These are phyloP conservation scores for Gaultheria prostrata DNA, from an alignment of 148 eudicot species.

Conservation along the genomic window DNA sequence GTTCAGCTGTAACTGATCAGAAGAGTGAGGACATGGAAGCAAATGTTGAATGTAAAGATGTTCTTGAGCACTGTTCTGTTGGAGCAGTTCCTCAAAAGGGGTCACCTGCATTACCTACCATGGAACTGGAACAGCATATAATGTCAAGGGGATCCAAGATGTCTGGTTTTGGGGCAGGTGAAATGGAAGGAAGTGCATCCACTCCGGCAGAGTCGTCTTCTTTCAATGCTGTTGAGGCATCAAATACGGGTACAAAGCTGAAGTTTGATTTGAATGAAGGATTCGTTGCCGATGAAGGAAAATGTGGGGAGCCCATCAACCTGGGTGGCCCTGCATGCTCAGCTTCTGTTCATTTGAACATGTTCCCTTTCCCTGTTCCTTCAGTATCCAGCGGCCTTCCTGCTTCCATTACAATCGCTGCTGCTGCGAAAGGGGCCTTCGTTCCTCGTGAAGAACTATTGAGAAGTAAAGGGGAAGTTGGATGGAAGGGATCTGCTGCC, in stretches of 20 bases:
- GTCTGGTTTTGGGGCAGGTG: slow-evolving; percentile 28
- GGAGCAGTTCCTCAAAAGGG: slow-evolving; percentile 10
- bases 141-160: slow-evolving; percentile 26
- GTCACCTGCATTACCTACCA: slow-evolving; percentile 12
- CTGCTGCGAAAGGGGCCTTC: slow-evolving; percentile 79
- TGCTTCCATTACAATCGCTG: slow-evolving; percentile 56
- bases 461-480: slow-evolving; percentile 59
- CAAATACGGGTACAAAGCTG: slow-evolving; percentile 38
- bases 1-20: slow-evolving; percentile 17
- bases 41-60: slow-evolving; percentile 26
- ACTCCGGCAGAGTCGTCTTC: slow-evolving; percentile 21
- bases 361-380: slow-evolving; percentile 31
- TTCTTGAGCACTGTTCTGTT: background rate
- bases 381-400: slow-evolving; percentile 32
- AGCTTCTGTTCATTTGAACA: slow-evolving; percentile 30
- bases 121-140: slow-evolving; percentile 18
- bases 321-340: slow-evolving; percentile 23
- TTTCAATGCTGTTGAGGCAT: slow-evolving; percentile 25
- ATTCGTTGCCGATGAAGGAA: slow-evolving; percentile 58
- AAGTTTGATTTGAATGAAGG: slow-evolving; percentile 78
- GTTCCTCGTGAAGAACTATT: slow-evolving; percentile 63
- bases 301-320: slow-evolving; percentile 35
- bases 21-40: slow-evolving; percentile 23
- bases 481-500: slow-evolving; percentile 95
- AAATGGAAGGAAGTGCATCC: slow-evolving; percentile 21